Evolutionary conservation across 805 yeast species (phyloP).

Genomic region (Crinitomyces ghanaensis): DNA sequence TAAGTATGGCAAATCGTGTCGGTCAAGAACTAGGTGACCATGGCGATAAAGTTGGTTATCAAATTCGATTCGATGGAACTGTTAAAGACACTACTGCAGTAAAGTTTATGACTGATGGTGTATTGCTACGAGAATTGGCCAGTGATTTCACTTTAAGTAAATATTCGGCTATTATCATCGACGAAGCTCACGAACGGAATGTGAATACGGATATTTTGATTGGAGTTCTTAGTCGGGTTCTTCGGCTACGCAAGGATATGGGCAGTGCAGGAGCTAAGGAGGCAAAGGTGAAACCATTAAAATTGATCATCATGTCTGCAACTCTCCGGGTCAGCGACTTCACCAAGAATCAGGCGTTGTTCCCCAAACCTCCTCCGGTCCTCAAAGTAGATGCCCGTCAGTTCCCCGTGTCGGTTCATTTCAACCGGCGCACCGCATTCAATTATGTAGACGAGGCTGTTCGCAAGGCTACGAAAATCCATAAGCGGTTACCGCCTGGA

Average conservation of each 20-base stretch:
- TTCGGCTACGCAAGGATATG: conserved; percentile 48
- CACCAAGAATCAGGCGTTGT: conserved; percentile 65
- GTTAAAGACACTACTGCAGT: conserved; percentile 50
- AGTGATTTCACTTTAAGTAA: conserved; percentile 67
- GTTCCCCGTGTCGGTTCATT: conserved; percentile 85
- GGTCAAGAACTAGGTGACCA: conserved; percentile 60
- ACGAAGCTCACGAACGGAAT: conserved; percentile 97
- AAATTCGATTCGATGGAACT: conserved; percentile 75
- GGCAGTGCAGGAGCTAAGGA: conserved; percentile 22
- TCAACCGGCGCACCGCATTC: conserved; percentile 64
- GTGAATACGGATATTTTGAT: conserved; percentile 91
- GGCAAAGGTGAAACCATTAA: conserved; percentile 54
- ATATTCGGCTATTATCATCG: conserved; percentile 80
- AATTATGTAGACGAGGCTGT: conserved; percentile 83
- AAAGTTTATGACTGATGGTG: conserved; percentile 96
- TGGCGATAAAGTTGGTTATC: conserved; percentile 74
- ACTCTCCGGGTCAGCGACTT: conserved; percentile 90
- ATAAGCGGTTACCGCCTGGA: conserved; percentile 78
- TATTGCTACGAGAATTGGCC: conserved; percentile 85
- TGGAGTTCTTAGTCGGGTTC: conserved; percentile 86
- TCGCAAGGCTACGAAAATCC: conserved; percentile 77
- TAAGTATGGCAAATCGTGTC: conserved; percentile 75
- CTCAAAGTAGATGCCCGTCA: conserved; percentile 87
- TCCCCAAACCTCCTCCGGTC: conserved; percentile 70
- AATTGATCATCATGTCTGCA: conserved; percentile 92